Evolutionary conservation across 2,329 filamentous ascomycete species (phyloP).

Genomic region (Cladosporium sp.): DNA sequence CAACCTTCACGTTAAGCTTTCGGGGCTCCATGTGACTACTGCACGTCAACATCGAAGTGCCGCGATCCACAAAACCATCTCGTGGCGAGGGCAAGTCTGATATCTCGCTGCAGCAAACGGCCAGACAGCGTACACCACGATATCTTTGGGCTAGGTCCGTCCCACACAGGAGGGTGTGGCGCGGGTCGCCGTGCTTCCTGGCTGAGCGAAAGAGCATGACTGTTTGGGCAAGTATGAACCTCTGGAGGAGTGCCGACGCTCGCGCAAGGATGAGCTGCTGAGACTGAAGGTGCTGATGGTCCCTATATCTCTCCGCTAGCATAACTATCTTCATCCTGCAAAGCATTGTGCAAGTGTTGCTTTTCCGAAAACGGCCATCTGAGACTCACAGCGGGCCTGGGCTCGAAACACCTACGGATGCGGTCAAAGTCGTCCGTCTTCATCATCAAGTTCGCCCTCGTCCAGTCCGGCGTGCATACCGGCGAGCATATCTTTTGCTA

Average conservation of each 20-base stretch:
- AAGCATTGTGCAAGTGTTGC: conserved; percentile 20
- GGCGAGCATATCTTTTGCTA: conserved; percentile 20
- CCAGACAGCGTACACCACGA: conserved; percentile 5
- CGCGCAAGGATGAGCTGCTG: conserved; percentile 21
- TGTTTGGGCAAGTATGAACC: conserved; percentile 27
- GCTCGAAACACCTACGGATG: conserved; percentile 30
- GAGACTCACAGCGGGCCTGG: conserved; percentile 26
- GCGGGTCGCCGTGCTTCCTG: conserved; percentile 26
- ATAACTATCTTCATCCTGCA: conserved; percentile 18
- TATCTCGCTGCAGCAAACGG: conserved; percentile 1
- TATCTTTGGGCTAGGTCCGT: conserved; percentile 18
- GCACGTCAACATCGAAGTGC: conserved; percentile 21
- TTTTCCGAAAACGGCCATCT: conserved; percentile 31
- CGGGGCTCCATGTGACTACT: conserved; percentile 23
- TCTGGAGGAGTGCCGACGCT: conserved; percentile 20
- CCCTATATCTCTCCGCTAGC: conserved; percentile 21
- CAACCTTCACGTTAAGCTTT: conserved; percentile 20
- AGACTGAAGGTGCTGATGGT: conserved; percentile 13
- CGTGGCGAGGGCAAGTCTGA: background rate
- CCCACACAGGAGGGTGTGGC: conserved; percentile 30
- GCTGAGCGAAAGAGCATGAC: conserved; percentile 24
- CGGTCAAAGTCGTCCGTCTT: conserved; percentile 29
- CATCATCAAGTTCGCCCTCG: conserved; percentile 19
- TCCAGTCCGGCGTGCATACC: conserved; percentile 7
- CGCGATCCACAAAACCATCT: conserved; percentile 1